Evolutionary conservation across 495 filamentous ascomycete genomes (phyloP).

Genomic region (Rostrohypoxylon terebratum): DNA sequence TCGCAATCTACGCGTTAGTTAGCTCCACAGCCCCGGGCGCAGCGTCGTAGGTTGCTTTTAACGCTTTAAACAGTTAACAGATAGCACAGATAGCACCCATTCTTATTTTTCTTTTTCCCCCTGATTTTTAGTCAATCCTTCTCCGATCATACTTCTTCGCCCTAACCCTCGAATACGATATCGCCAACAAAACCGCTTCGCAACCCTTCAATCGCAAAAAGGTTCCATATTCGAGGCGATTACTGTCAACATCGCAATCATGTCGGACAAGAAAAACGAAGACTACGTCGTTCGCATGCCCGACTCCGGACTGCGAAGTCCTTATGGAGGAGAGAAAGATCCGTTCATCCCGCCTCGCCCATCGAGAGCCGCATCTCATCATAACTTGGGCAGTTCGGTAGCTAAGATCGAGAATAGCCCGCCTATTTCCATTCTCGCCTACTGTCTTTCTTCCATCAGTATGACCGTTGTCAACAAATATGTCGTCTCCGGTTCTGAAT

Average conservation of each 20-base stretch:
- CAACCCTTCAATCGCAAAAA: slow-evolving; percentile 4
- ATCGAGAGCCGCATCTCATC: slow-evolving; percentile 38
- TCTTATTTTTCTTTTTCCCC: slow-evolving; percentile 42
- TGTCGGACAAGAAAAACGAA: slow-evolving; percentile 85
- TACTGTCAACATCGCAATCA: slow-evolving; percentile 52
- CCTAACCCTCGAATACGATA: slow-evolving; percentile 45
- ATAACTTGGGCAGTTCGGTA: slow-evolving; percentile 37
- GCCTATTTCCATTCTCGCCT: slow-evolving; percentile 82
- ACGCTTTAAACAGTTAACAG: slow-evolving; percentile 30
- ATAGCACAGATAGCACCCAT: slow-evolving; percentile 20
- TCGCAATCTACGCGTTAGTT: slow-evolving; percentile 42
- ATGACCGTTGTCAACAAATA: slow-evolving; percentile 99
- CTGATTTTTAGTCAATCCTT: slow-evolving; percentile 36
- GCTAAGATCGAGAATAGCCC: slow-evolving; percentile 76
- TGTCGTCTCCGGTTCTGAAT: slow-evolving; percentile 87
- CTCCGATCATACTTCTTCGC: slow-evolving; percentile 29
- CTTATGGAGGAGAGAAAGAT: slow-evolving; percentile 67
- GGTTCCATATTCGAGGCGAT: slow-evolving; percentile 69
- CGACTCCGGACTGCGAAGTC: slow-evolving; percentile 55
- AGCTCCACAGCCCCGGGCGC: slow-evolving; percentile 38
- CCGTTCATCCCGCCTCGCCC: slow-evolving; percentile 55
- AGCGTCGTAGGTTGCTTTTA: slow-evolving; percentile 29
- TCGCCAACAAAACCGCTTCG: slow-evolving; percentile 27
- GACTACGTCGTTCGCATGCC: slow-evolving; percentile 80
- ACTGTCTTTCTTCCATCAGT: slow-evolving; percentile 93